Conservation (phyloP, 345 rosid species). For the Trapa incisa region DNA sequence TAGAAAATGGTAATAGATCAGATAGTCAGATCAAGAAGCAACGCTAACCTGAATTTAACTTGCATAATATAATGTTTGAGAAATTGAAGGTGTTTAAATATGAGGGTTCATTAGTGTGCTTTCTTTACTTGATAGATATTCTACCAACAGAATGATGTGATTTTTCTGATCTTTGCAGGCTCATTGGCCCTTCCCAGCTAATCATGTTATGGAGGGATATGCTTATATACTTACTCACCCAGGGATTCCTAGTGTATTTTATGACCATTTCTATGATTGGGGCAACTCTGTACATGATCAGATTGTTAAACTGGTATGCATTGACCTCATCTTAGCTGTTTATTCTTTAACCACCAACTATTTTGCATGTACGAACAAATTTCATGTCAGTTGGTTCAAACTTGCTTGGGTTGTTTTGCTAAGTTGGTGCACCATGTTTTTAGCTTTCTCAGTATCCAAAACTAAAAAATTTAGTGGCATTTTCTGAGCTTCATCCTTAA, state of each 20-base stretch:
- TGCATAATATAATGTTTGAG: no score
- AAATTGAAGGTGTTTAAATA: neutral
- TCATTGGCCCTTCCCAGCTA: conserved; percentile 81
- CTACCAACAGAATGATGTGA: neutral
- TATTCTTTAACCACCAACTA: neutral
- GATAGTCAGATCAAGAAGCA: neutral
- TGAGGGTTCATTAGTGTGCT: neutral
- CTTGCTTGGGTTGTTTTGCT: neutral
- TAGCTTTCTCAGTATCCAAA: neutral
- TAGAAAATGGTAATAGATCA: neutral
- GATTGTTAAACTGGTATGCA: conserved; percentile 56
- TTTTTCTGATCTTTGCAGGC: conserved; percentile 33
- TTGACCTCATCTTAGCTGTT: neutral
- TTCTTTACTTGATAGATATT: neutral
- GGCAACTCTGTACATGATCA: conserved; percentile 54
- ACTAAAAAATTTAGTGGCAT: neutral
- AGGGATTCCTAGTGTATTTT: conserved; percentile 74
- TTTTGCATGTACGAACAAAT: neutral
- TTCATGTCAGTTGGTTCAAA: neutral
- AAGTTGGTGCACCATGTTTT: neutral
- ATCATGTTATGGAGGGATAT: conserved; percentile 82
- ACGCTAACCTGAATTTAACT: neutral
- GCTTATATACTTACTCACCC: conserved; percentile 90
- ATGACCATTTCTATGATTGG: conserved; percentile 80
- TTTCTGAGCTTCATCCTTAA: neutral